A percentile compares a stretch with the other conserved stretches of the same genome.
These are phyloP conservation scores for Centaurea solstitialis DNA, from an alignment of 129 eudicot genomes.

Conservation along the genomic window DNA sequence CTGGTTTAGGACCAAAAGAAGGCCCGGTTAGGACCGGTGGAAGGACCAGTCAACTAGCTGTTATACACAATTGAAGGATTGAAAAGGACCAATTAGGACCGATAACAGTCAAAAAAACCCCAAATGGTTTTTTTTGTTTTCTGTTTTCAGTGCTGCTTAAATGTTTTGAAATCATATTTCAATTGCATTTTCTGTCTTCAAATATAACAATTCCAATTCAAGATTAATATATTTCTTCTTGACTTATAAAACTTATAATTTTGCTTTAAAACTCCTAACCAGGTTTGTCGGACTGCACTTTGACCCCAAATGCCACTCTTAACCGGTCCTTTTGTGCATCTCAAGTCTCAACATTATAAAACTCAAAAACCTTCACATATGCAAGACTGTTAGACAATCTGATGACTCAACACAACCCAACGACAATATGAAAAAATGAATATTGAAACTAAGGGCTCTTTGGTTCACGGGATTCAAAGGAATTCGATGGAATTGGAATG, in stretches of 20 bases:
- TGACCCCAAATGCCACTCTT: no score
- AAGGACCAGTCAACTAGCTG: background rate
- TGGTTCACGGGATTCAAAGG: no score
- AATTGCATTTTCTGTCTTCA: background rate
- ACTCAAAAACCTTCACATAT: no score
- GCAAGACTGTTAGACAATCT: no score
- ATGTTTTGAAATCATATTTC: background rate
- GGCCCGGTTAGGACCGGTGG: background rate
- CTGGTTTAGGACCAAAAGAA: background rate
- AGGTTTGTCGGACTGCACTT: no score
- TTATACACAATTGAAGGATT: background rate
- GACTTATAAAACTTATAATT: background rate
- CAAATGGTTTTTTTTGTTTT: background rate
- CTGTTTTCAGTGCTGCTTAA: background rate
- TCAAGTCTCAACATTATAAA: no score
- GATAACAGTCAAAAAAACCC: background rate
- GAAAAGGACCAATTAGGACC: background rate
- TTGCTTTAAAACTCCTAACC: no score
- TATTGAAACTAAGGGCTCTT: no score
- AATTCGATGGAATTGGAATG: no score
- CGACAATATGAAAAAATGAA: no score
- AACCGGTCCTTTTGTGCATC: no score
- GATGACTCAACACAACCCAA: no score
- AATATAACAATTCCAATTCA: background rate
- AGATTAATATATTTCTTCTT: background rate